Evolutionary conservation across 169 alveolate species (phyloP).

Genomic region (Plasmodium reichenowi): DNA sequence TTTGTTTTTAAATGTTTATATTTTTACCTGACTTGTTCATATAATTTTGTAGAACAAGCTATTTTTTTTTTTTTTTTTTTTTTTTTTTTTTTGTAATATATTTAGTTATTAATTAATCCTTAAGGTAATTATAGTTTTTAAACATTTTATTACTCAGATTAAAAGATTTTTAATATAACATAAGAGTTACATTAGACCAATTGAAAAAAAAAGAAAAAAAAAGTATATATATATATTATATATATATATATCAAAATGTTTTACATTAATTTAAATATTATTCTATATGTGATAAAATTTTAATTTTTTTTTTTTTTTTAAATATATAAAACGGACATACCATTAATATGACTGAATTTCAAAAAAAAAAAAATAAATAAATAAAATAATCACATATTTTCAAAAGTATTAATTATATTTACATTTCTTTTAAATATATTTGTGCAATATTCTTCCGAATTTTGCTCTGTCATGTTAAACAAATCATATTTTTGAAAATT

Average conservation of each 20-base stretch:
- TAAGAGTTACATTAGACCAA: too few relatives aligned
- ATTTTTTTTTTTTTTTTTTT: too few relatives aligned
- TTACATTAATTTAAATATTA: too few relatives aligned
- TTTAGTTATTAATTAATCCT: too few relatives aligned
- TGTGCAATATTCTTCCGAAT: slow-evolving; percentile 26
- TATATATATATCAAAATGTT: too few relatives aligned
- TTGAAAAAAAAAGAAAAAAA: too few relatives aligned
- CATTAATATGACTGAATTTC: not conserved
- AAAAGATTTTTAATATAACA: too few relatives aligned
- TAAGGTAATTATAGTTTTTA: too few relatives aligned
- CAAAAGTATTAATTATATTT: slow-evolving; percentile 24
- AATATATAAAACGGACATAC: not conserved
- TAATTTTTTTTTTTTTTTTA: not conserved
- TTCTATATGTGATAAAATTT: not conserved
- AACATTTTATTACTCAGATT: too few relatives aligned
- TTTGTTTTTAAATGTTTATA: not conserved
- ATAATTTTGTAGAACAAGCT: too few relatives aligned
- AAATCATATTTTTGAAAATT: slow-evolving; percentile 58
- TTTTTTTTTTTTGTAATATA: too few relatives aligned
- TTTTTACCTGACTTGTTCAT: slow-evolving; percentile 10
- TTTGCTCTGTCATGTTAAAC: slow-evolving; percentile 56
- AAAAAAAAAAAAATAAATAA: not conserved
- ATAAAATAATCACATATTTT: slow-evolving; percentile 18
- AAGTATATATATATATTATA: too few relatives aligned
- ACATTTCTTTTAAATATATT: slow-evolving; percentile 49